phyloP scores from a whole-genome alignment of 148 eudicot genomes.

The Euryodendron excelsum region DNA sequence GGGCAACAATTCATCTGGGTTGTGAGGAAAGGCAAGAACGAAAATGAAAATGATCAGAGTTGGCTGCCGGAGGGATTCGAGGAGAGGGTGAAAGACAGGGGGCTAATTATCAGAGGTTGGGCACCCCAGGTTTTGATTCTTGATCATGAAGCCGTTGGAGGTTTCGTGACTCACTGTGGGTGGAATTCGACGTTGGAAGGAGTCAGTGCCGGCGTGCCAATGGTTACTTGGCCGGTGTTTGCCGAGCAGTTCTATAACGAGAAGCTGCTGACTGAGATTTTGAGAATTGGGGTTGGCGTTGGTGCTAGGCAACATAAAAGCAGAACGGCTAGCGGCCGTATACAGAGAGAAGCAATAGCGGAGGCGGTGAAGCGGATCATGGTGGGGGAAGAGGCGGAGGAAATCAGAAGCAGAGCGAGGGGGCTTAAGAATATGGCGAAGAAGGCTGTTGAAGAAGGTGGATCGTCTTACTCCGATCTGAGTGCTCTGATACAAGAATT shows the following conservation, averaged over 20 bases:
- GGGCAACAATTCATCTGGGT: constrained; percentile 60
- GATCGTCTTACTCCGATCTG: constrained; percentile 37
- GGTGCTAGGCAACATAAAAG: constrained; percentile 28
- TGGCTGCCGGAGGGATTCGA: constrained; percentile 44
- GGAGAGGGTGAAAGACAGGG: constrained; percentile 23
- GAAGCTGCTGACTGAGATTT: constrained; percentile 33
- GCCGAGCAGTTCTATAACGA: constrained; percentile 41
- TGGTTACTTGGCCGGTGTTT: constrained; percentile 39
- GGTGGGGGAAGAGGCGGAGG: constrained; percentile 41
- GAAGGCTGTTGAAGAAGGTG: constrained; percentile 37
- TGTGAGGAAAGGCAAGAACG: constrained; percentile 24
- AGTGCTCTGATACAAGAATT: constrained; percentile 25
- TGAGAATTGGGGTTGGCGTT: constrained; percentile 35
- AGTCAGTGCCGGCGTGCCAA: constrained; percentile 26
- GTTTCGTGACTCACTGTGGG: constrained; percentile 40
- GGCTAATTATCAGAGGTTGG: constrained; percentile 38
- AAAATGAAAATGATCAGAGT: not conserved
- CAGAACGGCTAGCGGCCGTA: not conserved
- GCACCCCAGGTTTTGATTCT: constrained; percentile 37
- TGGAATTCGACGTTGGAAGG: constrained; percentile 41
- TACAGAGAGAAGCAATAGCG: constrained; percentile 18
- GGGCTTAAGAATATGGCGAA: constrained; percentile 34
- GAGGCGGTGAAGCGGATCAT: constrained; percentile 26
- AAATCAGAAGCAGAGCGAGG: constrained; percentile 31
- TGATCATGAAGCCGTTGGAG: constrained; percentile 24